phyloP scores from a whole-genome alignment of 768 basidiomycete genomes.

The Termitomyces sp. region DNA sequence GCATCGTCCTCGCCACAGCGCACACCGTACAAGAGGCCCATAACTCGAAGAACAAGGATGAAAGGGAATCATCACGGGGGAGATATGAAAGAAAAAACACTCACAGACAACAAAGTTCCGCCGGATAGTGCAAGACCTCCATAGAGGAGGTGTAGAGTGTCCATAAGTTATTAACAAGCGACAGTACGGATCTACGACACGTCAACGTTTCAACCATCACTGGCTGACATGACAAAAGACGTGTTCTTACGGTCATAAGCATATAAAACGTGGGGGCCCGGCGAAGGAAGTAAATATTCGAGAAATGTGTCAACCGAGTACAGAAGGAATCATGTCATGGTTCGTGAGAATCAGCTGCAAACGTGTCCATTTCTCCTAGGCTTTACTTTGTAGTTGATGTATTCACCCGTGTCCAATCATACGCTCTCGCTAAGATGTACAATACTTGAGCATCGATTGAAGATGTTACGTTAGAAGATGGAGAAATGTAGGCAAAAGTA shows the following conservation, averaged over 20 bases:
- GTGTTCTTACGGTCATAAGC: conserved; percentile 14
- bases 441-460: conserved; percentile 1
- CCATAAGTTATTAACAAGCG: conserved; percentile 18
- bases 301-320: conserved; percentile 4
- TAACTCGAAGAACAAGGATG: conserved; percentile 94
- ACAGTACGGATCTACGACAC: conserved; percentile 5
- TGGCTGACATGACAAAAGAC: neutral
- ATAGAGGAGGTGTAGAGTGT: conserved; percentile 28
- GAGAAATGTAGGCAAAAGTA: conserved; percentile 4
- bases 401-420: conserved; percentile 1
- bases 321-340: neutral
- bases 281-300: conserved; percentile 7
- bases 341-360: conserved; percentile 14
- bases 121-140: conserved; percentile 26
- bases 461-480: neutral
- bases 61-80: conserved; percentile 53
- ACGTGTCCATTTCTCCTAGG: conserved; percentile 4
- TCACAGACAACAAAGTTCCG: conserved; percentile 31
- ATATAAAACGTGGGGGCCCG: neutral
- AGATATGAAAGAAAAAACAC: conserved; percentile 16
- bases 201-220: neutral
- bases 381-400: neutral
- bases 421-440: conserved; percentile 3
- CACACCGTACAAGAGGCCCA: conserved; percentile 43
- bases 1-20: conserved; percentile 67